Evolutionary conservation across 352 stramenopile species (phyloP).

Genomic region (Phytophthora niederhauseri): DNA sequence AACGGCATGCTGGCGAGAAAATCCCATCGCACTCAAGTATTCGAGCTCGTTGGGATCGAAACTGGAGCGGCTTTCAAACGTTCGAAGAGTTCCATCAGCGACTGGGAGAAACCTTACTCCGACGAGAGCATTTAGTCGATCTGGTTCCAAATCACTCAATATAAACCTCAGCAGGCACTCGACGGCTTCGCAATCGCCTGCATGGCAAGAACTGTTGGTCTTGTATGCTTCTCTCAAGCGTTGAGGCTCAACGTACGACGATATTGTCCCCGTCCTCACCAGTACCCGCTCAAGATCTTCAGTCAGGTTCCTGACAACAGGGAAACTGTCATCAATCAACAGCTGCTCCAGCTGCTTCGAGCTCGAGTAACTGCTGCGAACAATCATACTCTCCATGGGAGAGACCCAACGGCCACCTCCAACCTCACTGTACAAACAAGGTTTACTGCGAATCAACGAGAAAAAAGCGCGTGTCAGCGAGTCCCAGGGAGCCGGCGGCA

Average conservation of each 20-base stretch:
- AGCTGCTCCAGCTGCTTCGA: constrained; percentile 46
- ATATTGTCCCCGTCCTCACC: constrained; percentile 48
- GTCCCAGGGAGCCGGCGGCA: constrained; percentile 64
- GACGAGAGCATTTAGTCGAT: constrained; percentile 35
- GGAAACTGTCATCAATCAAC: constrained; percentile 57
- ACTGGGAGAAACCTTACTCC: constrained; percentile 64
- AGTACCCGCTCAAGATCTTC: constrained; percentile 59
- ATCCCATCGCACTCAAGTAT: constrained; percentile 71
- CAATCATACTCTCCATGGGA: constrained; percentile 46
- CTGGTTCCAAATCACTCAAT: constrained; percentile 44
- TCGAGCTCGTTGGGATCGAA: constrained; percentile 44
- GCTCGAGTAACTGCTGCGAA: constrained; percentile 39
- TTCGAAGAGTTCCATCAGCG: constrained; percentile 51
- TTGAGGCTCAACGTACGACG: constrained; percentile 45
- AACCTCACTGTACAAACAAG: constrained; percentile 54
- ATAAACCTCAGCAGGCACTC: constrained; percentile 56
- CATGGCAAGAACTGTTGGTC: constrained; percentile 45
- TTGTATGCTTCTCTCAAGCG: constrained; percentile 50
- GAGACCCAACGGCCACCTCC: constrained; percentile 50
- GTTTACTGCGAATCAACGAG: constrained; percentile 38
- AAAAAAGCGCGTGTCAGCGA: constrained; percentile 49
- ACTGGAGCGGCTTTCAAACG: constrained; percentile 37
- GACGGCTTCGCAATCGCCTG: constrained; percentile 41
- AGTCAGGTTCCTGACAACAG: constrained; percentile 52
- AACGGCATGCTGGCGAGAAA: constrained; percentile 53